Evolutionary conservation across 129 eudicot species (phyloP).

Genomic region (Escallonia rubra): DNA sequence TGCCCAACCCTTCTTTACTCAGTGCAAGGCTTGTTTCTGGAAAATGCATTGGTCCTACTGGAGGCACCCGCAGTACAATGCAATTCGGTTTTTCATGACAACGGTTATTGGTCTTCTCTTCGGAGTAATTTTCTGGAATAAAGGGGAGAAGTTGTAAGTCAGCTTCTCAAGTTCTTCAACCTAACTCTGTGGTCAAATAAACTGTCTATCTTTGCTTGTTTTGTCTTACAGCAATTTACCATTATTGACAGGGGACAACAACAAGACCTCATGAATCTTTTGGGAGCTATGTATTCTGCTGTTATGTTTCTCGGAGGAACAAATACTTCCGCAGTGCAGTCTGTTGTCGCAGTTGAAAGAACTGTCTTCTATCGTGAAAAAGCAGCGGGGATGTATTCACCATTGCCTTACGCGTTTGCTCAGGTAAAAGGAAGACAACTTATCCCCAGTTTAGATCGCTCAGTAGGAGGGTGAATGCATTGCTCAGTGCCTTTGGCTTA

Average conservation of each 20-base stretch:
- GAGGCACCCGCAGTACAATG: conserved; percentile 82
- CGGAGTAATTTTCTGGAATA: conserved; percentile 71
- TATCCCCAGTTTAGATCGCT: neutral
- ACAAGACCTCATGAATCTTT: conserved; percentile 61
- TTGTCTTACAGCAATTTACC: neutral
- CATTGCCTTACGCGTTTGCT: conserved; percentile 71
- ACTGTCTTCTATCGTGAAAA: conserved; percentile 79
- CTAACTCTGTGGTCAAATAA: neutral
- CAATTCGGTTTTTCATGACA: conserved; percentile 60
- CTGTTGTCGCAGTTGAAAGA: conserved; percentile 69
- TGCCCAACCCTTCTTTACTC: conserved; percentile 57
- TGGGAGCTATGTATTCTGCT: conserved; percentile 79
- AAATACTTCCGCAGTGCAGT: conserved; percentile 71
- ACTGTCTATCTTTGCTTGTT: neutral
- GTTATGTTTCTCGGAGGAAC: conserved; percentile 72
- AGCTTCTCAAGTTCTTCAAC: neutral
- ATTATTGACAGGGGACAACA: conserved; percentile 39
- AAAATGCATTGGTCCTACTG: conserved; percentile 82
- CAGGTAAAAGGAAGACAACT: conserved; percentile 28
- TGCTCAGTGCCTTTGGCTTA: no score
- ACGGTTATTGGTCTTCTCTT: conserved; percentile 53
- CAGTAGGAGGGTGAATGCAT: no score
- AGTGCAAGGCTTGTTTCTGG: conserved; percentile 81
- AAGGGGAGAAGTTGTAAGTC: conserved; percentile 60
- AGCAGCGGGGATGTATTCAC: conserved; percentile 85